Evolutionary conservation across 805 yeast species (phyloP), one percentile per base, ranked within the genome.

Genomic region (Nakazawaea anatomiae): DNA sequence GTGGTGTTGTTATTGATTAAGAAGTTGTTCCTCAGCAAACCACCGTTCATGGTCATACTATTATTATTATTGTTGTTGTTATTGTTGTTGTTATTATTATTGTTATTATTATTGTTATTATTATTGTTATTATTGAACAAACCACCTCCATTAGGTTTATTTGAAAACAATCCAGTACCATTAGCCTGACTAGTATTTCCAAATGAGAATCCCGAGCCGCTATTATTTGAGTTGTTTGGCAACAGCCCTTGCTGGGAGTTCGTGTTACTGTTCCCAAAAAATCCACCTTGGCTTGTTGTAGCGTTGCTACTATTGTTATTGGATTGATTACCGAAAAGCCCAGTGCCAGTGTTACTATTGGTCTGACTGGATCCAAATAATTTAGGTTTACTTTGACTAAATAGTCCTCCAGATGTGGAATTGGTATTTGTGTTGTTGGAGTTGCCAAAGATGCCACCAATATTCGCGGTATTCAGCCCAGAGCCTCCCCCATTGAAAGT

Each of bases 401-500:
- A 12, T 10, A 12, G 25, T 11, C 29, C 28, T 36, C 51, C 46
- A 12, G 50, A 34, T 34, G 50, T 14, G 39, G 31, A 39, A 28
- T 32, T 32, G 35, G 8, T 32, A 32, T 32, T 32, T 2, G 8
- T 32, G 4, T 32, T 32, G 31, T 52, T 58, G 14, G 53, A 39
- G 45, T 55, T 58, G 5, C 65, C 64, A 48, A 64, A 61, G 29
- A 63, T 47, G 7, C 57, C 53, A 27, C 47, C 46, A 12, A 32
- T 32, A n/a, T 14, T 14, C 10, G 56, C 58, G 45, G 54, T 60
- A 27, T 55, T 55, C 4, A 64, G 44, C 25, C 65, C 56, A 6
- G 61, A 57, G 4, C 67, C 64, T 6, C 68, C 66, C 12, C 67
- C 64, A 9, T 65, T 63, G 29, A 68, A 68, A 5, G 68, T 9